Evolutionary conservation across 352 stramenopile species (phyloP).

Genomic region (Plasmopara halstedii): DNA sequence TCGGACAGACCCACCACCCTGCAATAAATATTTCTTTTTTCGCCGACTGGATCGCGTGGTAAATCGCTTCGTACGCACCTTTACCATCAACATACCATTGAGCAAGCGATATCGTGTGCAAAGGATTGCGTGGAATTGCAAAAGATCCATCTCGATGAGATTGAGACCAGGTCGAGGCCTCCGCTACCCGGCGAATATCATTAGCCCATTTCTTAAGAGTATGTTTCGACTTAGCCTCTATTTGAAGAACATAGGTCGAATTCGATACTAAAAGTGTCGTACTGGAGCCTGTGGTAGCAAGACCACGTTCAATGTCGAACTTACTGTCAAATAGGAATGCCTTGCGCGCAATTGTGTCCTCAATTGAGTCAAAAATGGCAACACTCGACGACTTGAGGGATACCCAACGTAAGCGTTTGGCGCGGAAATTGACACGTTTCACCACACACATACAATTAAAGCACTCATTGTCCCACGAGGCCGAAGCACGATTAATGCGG

Average conservation of each 20-base stretch:
- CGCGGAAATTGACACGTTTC: conserved; percentile 80
- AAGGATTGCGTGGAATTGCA: conserved; percentile 58
- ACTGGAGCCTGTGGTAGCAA: conserved; percentile 72
- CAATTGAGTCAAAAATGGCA: conserved; percentile 71
- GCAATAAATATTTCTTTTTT: conserved; percentile 87
- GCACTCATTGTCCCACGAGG: conserved; percentile 80
- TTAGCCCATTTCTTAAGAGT: conserved; percentile 78
- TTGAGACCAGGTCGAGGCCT: conserved; percentile 71
- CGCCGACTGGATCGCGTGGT: conserved; percentile 47
- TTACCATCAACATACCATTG: conserved; percentile 82
- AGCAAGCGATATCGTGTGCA: conserved; percentile 52
- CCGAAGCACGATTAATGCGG: conserved; percentile 65
- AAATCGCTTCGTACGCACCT: conserved; percentile 68
- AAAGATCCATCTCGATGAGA: conserved; percentile 76
- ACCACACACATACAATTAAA: conserved; percentile 87
- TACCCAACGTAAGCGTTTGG: conserved; percentile 76
- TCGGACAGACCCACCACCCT: conserved; percentile 86
- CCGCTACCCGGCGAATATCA: conserved; percentile 61
- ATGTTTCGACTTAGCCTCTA: conserved; percentile 77
- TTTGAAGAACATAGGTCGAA: conserved; percentile 77
- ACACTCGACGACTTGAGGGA: conserved; percentile 77
- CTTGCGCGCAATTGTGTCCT: conserved; percentile 56
- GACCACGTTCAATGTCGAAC: conserved; percentile 71
- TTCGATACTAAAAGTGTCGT: conserved; percentile 75
- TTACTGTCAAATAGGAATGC: conserved; percentile 78